Conservation (phyloP, 2,329 filamentous ascomycete species). For the Nothophoma quercina region DNA sequence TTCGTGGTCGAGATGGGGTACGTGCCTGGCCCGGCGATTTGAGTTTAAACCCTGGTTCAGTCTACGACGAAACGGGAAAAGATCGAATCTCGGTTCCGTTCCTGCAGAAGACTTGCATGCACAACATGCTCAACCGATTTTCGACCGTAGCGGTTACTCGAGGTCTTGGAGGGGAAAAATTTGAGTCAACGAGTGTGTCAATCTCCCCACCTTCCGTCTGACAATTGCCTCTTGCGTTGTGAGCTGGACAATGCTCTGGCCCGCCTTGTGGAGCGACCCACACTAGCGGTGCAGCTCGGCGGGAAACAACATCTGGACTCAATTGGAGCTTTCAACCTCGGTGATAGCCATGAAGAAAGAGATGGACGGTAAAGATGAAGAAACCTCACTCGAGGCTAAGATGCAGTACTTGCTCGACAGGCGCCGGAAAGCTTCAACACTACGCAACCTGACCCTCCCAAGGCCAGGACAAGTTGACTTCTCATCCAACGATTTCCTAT, state of each 20-base stretch:
- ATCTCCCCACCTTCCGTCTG: slow-evolving; percentile 1
- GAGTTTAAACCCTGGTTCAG: not conserved
- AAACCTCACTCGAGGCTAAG: slow-evolving; percentile 29
- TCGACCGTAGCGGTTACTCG: slow-evolving; percentile 20
- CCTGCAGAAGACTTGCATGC: slow-evolving; percentile 16
- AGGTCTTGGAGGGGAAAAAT: slow-evolving; percentile 7
- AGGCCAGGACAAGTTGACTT: slow-evolving; percentile 61
- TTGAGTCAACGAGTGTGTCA: slow-evolving; percentile 17
- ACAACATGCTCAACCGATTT: slow-evolving; percentile 16
- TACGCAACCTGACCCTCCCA: slow-evolving; percentile 40
- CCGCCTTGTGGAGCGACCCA: slow-evolving; percentile 4
- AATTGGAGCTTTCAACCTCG: not conserved
- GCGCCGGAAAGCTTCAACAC: slow-evolving; percentile 48
- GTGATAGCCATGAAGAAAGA: slow-evolving; percentile 8
- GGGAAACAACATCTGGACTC: slow-evolving; percentile 11
- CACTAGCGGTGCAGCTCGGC: slow-evolving; percentile 6
- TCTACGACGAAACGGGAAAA: not conserved
- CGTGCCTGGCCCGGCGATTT: not conserved
- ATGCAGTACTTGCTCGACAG: slow-evolving; percentile 46
- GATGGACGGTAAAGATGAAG: slow-evolving; percentile 13
- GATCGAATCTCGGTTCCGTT: slow-evolving; percentile 1
- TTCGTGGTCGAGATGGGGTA: not conserved
- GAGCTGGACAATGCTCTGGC: not conserved
- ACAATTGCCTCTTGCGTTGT: slow-evolving; percentile 10
- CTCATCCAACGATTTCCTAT: slow-evolving; percentile 72